These are phyloP conservation scores for Eugenia klotzschiana DNA, from an alignment of 441 rosid genomes.

Conservation along the genomic window DNA sequence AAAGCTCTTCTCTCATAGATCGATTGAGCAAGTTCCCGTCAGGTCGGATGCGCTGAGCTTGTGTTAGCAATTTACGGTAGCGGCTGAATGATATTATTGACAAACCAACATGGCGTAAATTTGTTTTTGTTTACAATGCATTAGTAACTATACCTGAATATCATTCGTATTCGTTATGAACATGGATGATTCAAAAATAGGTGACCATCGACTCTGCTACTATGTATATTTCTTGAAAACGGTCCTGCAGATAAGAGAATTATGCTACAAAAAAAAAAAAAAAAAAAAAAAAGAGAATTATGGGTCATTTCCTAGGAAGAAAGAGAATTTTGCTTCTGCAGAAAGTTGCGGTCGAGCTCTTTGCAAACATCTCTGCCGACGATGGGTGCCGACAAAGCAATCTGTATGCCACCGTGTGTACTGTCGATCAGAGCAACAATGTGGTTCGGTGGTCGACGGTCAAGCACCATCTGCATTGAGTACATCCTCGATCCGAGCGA, in stretches of 20 bases:
- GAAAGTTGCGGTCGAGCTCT: neutral
- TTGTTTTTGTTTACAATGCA: neutral
- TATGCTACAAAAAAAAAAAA: too few relatives aligned
- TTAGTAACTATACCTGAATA: neutral
- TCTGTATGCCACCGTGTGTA: neutral
- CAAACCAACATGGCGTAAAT: neutral
- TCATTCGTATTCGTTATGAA: neutral
- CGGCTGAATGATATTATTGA: neutral
- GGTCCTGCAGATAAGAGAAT: too few relatives aligned
- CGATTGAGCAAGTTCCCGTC: neutral
- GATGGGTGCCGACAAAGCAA: neutral
- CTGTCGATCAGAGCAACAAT: neutral
- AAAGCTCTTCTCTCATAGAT: neutral
- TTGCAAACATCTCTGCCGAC: neutral
- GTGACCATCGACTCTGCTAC: neutral
- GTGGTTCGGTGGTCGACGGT: neutral
- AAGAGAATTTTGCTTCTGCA: too few relatives aligned
- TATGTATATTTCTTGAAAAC: neutral
- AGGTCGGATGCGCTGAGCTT: neutral
- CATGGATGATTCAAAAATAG: neutral
- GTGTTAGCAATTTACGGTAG: neutral
- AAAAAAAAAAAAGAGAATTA: too few relatives aligned
- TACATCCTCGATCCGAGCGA: conserved; percentile 95
- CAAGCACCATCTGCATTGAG: conserved; percentile 41
- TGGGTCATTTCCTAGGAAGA: too few relatives aligned